Base-by-base conservation (phyloP, 345 rosid genomes). In the Lepidium africanum region DNA sequence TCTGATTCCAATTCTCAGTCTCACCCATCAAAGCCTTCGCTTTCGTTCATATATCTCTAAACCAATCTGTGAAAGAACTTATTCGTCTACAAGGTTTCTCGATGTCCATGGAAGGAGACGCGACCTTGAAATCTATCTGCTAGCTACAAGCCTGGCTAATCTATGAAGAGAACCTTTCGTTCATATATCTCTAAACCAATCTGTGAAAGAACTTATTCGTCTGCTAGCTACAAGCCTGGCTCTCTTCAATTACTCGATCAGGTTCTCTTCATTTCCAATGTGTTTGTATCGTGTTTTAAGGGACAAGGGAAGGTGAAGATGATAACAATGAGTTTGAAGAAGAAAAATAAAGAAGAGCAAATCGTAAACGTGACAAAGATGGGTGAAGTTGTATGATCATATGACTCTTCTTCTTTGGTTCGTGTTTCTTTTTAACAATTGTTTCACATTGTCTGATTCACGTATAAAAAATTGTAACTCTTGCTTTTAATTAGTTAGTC, bases 111-210 rank as follows among this genome's bases (percentile, higher is more conserved):
- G 59, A 74, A 75, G 78, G 59, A 68, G 79, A 65, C 76, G 70
- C 65, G 14, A 57, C 70, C 36, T 76, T 76, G 57, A 59, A 76
- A 42, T 51, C 79, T n/a, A 76, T 76, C 67, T 70, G 79, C 58
- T n/a, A n/a, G n/a, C n/a, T 76, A 76, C 76, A 70, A 76, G 16
- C 63, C 67, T 57, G 79, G 76, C n/a, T n/a, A n/a, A n/a, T n/a
- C n/a, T n/a, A n/a, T n/a, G n/a, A n/a, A n/a, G n/a, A n/a, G n/a
- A n/a, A n/a, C n/a, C n/a, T n/a, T n/a, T n/a, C n/a, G 1, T 61
- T 61, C 52, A 10, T 49, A 12, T 58, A 25, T 10, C 33, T 6
- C 53, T 11, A 9, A 55, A 10, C 27, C 27, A 55, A 10, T 55
- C 46, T 9, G 11, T 23, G 5, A 45, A 45, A 43, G 16, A 56